Conservation (phyloP, 2,329 filamentous ascomycete species). For the Fusarium xyrophilum region DNA sequence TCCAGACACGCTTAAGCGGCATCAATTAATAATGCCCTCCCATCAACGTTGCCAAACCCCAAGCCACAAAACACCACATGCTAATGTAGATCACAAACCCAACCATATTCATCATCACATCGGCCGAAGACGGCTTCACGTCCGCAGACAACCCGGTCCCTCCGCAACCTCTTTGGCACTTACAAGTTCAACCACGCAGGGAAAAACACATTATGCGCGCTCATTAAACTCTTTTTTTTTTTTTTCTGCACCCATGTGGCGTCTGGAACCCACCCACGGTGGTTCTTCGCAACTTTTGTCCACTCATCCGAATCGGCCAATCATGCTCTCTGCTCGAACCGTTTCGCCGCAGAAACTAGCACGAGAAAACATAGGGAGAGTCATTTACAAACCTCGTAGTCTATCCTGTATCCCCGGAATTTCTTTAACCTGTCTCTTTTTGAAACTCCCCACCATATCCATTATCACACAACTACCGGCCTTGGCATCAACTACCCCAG, state of each 20-base stretch:
- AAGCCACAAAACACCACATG: not conserved
- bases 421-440: not conserved
- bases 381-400: conserved; percentile 24
- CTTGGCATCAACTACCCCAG: conserved; percentile 18
- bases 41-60: not conserved
- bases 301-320: conserved; percentile 41
- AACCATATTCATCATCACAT: not conserved
- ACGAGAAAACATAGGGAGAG: conserved; percentile 31
- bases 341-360: conserved; percentile 35
- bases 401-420: conserved; percentile 17
- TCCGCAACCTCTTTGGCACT: conserved; percentile 19
- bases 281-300: conserved; percentile 23
- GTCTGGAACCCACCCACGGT: conserved; percentile 11
- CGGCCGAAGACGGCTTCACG: conserved; percentile 33
- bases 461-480: not conserved
- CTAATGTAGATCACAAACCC: not conserved
- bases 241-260: not conserved
- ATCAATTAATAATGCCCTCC: not conserved
- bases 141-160: conserved; percentile 11
- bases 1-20: not conserved
- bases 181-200: not conserved
- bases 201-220: conserved; percentile 23
- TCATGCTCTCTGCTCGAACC: conserved; percentile 33
- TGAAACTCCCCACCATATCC: conserved; percentile 10
- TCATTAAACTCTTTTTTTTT: conserved; percentile 10